Evolutionary conservation across 768 basidiomycete genomes (phyloP).

Genomic region (Kwoniella heveanensis): DNA sequence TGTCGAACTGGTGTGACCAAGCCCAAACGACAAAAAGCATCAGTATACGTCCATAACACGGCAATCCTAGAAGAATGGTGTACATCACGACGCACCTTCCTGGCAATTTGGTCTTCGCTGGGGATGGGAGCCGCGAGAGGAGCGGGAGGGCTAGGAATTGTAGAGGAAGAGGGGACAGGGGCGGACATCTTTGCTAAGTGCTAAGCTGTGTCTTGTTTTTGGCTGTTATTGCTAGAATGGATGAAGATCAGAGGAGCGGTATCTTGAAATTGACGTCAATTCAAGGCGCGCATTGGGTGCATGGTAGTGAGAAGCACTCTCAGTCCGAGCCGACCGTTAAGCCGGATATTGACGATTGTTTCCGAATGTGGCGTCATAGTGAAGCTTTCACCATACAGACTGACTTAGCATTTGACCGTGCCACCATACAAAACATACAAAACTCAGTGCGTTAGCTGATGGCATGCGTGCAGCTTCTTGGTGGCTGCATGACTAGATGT

Average conservation of each 20-base stretch:
- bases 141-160: conserved; percentile 39
- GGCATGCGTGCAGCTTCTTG: no score
- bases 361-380: conserved; percentile 11
- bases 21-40: conserved; percentile 6
- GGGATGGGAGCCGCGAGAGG: conserved; percentile 61
- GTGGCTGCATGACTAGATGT: no score
- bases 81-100: conserved; percentile 68
- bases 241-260: background rate
- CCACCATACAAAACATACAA: background rate
- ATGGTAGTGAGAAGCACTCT: background rate
- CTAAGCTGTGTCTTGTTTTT: background rate
- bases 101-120: conserved; percentile 84
- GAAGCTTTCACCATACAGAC: no score
- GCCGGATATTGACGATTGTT: conserved; percentile 3
- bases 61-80: no score
- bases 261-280: background rate
- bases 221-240: background rate
- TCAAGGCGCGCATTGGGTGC: background rate
- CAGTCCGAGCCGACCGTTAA: background rate
- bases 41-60: no score
- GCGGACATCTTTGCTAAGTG: conserved; percentile 31
- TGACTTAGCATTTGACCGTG: background rate
- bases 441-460: no score
- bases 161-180: conserved; percentile 19
- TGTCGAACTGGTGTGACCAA: conserved; percentile 47